Conservation (phyloP, 768 basidiomycete genomes). For the Lentinula edodes region DNA sequence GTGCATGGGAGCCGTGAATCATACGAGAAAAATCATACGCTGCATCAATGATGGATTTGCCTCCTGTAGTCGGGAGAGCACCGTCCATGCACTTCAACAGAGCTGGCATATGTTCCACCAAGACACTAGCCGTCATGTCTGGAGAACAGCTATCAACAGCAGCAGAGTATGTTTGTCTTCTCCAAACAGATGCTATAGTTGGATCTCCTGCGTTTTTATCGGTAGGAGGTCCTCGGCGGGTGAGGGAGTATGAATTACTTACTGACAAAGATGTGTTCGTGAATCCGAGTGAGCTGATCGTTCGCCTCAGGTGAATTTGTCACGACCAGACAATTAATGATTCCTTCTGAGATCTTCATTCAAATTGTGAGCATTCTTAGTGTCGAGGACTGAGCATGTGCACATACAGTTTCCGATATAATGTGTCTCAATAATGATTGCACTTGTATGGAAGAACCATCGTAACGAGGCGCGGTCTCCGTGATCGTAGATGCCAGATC, state of each 20-base stretch:
- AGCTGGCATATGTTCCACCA: slow-evolving; percentile 66
- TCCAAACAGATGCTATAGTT: slow-evolving; percentile 86
- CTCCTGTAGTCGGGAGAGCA: slow-evolving; percentile 37
- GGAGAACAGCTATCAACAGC: slow-evolving; percentile 74
- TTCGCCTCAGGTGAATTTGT: slow-evolving; percentile 85
- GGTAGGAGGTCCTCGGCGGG: neutral
- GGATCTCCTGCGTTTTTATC: slow-evolving; percentile 56
- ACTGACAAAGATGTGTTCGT: slow-evolving; percentile 86
- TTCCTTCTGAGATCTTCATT: slow-evolving; percentile 53
- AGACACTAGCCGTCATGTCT: slow-evolving; percentile 61
- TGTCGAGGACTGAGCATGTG: slow-evolving; percentile 32
- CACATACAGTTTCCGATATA: slow-evolving; percentile 51
- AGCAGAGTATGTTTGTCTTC: slow-evolving; percentile 84
- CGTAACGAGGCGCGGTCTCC: slow-evolving; percentile 36
- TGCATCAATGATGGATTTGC: slow-evolving; percentile 58
- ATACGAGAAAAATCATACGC: slow-evolving; percentile 81
- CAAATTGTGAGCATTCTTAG: slow-evolving; percentile 12
- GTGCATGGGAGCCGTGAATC: slow-evolving; percentile 67
- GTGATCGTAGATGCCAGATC: slow-evolving; percentile 49
- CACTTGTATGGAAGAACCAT: slow-evolving; percentile 61
- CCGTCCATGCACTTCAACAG: slow-evolving; percentile 50
- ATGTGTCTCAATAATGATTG: slow-evolving; percentile 80
- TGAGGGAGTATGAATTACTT: slow-evolving; percentile 23
- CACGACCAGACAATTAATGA: slow-evolving; percentile 82
- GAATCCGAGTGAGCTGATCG: slow-evolving; percentile 76